Conservation (phyloP, 345 rosid genomes). For the Linum trigynum region DNA sequence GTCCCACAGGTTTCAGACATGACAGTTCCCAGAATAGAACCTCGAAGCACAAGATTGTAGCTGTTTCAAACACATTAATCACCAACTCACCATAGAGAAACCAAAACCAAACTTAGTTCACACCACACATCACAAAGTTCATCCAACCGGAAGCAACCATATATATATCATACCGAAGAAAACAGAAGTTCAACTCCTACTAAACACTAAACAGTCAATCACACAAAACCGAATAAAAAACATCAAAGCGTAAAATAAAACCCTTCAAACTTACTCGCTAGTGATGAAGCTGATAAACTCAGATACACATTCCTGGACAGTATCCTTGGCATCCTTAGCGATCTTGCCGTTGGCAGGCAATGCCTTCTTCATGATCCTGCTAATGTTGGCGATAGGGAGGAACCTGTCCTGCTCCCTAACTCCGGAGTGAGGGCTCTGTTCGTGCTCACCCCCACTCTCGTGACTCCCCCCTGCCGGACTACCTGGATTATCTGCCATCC, state of each 20-base stretch:
- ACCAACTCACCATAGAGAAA: too few relatives aligned
- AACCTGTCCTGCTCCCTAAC: conserved; percentile 18
- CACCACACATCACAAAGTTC: neutral
- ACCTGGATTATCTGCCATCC: conserved; percentile 51
- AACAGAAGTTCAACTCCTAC: neutral
- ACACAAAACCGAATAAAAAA: too few relatives aligned
- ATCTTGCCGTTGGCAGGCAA: conserved; percentile 8
- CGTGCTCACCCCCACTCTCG: conserved; percentile 46
- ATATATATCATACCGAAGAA: too few relatives aligned
- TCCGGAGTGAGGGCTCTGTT: conserved; percentile 39
- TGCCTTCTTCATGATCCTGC: conserved; percentile 11
- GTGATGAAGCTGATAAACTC: conserved; percentile 12
- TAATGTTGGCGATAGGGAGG: conserved; percentile 9
- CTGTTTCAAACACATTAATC: too few relatives aligned
- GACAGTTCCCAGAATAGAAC: too few relatives aligned
- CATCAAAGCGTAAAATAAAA: neutral
- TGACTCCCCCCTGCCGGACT: conserved; percentile 59
- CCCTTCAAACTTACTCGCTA: conserved; percentile 3
- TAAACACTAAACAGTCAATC: too few relatives aligned
- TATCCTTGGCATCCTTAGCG: conserved; percentile 10
- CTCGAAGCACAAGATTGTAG: too few relatives aligned
- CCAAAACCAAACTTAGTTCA: neutral
- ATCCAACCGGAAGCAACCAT: neutral
- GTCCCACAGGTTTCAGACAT: too few relatives aligned
- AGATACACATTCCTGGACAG: conserved; percentile 11